These are phyloP conservation scores for Agarophyton chilense DNA, from an alignment of 23 red algal genomes.

Conservation along the genomic window DNA sequence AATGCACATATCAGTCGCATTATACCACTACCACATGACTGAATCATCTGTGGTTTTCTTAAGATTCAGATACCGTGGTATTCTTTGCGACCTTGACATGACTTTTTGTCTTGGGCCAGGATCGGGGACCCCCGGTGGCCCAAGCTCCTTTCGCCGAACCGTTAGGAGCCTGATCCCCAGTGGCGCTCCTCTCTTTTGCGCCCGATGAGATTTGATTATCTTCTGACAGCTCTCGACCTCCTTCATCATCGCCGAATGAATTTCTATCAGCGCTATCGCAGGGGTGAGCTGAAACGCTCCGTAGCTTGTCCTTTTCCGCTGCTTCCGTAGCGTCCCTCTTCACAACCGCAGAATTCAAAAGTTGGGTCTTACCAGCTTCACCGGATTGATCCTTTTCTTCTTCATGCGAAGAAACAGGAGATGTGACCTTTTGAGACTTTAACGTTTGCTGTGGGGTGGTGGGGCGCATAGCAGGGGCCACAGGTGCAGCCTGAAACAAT, in stretches of 20 bases:
- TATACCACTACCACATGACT: constrained; percentile 6
- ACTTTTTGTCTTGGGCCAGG: not conserved
- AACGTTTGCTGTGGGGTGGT: not conserved
- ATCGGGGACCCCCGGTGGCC: not conserved
- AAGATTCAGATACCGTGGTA: not conserved
- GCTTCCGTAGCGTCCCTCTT: not conserved
- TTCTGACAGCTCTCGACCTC: not conserved
- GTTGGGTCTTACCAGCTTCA: not conserved
- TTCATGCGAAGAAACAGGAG: constrained; percentile 7
- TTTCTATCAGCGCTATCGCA: not conserved
- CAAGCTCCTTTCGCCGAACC: not conserved
- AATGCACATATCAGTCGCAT: too few relatives aligned
- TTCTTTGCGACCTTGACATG: not conserved
- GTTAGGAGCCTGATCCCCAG: not conserved
- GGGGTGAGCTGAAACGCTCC: not conserved
- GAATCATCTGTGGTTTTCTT: not conserved
- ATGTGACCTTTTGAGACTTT: constrained; percentile 19
- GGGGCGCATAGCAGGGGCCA: not conserved
- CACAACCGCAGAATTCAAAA: not conserved
- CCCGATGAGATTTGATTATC: not conserved
- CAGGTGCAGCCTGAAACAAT: constrained; percentile 51
- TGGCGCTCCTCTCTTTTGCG: not conserved
- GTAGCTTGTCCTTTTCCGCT: not conserved
- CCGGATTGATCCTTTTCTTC: constrained; percentile 7
- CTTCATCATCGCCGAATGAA: not conserved